Evolutionary conservation across 2,329 filamentous ascomycete genomes (phyloP).

Genomic region (Gyromitra esculenta): DNA sequence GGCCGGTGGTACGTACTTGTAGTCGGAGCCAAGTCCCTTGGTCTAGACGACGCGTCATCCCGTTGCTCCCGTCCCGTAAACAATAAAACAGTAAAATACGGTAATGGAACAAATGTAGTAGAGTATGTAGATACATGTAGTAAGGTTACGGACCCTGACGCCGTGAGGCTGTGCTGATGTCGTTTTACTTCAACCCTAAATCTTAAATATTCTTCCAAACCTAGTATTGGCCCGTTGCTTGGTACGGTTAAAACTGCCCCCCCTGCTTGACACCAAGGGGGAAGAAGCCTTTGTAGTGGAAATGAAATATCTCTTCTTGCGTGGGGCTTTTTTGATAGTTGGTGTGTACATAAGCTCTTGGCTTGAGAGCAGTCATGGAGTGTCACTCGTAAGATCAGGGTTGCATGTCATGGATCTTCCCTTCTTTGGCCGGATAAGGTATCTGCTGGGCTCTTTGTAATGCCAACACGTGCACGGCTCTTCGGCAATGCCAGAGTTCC

Average conservation of each 20-base stretch:
- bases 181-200: neutral
- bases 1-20: neutral
- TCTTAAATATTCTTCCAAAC: neutral
- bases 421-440: neutral
- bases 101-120: neutral
- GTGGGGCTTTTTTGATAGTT: too few species aligned
- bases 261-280: neutral
- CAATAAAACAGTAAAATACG: neutral
- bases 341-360: neutral
- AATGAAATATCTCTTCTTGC: too few species aligned
- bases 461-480: neutral
- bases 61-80: neutral
- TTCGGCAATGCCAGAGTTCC: too few species aligned
- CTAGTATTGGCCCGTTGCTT: neutral
- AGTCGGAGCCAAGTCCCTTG: neutral
- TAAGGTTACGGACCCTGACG: neutral
- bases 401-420: neutral
- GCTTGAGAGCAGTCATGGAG: neutral
- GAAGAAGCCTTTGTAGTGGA: neutral
- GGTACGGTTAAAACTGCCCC: neutral
- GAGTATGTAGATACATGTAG: too few species aligned
- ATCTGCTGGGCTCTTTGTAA: neutral
- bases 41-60: constrained; percentile 11
- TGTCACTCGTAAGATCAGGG: constrained; percentile 2
- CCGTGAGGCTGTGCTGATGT: neutral